phyloP scores from a whole-genome alignment of 345 rosid genomes.

The Moricandia moricandioides region DNA sequence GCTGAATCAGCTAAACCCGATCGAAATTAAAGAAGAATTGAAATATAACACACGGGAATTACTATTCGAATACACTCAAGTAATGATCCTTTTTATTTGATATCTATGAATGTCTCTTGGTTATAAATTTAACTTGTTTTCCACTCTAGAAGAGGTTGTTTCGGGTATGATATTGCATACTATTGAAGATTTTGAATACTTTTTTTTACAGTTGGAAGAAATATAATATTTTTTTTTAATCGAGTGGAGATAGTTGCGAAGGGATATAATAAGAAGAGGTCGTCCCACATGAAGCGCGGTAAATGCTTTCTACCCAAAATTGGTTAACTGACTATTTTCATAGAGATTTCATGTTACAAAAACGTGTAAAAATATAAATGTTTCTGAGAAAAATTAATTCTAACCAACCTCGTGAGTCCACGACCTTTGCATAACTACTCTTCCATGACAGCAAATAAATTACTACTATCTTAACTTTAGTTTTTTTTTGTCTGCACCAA shows the following conservation, averaged over 20 bases:
- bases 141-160: not conserved
- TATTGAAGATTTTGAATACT: not conserved
- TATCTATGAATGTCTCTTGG: not conserved
- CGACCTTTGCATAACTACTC: constrained; percentile 30
- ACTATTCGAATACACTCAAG: not conserved
- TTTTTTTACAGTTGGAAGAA: not conserved
- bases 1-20: not conserved
- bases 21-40: not conserved
- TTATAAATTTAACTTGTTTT: not conserved
- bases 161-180: not conserved
- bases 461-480: not conserved
- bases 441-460: constrained; percentile 12
- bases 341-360: constrained; percentile 31
- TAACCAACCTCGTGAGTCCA: constrained; percentile 19
- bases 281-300: constrained; percentile 70
- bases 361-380: constrained; percentile 29
- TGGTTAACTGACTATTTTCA: constrained; percentile 26
- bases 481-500: not conserved
- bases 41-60: not conserved
- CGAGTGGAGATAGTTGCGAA: not conserved
- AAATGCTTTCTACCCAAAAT: constrained; percentile 49
- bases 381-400: not conserved
- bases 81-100: not conserved
- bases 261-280: constrained; percentile 36
- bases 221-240: not conserved